Evolutionary conservation across 1,139 yeast species (phyloP).

Genomic region (Candida glucosophila): DNA sequence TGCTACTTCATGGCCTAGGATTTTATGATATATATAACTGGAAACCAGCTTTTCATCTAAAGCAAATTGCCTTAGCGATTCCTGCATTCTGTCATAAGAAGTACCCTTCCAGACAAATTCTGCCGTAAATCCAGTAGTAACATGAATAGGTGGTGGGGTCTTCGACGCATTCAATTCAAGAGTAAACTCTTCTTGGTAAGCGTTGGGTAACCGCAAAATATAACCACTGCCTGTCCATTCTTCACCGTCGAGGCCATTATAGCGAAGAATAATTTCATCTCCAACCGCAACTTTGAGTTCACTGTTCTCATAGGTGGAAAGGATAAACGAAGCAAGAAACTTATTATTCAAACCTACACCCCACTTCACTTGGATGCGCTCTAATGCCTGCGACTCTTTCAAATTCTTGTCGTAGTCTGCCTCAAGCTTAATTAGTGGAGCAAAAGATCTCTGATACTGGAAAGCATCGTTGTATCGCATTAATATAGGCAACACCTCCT

Average conservation of each 20-base stretch:
- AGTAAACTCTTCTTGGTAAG: constrained; percentile 62
- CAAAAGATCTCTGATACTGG: constrained; percentile 80
- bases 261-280: constrained; percentile 65
- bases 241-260: constrained; percentile 40
- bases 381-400: constrained; percentile 74
- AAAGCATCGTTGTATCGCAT: constrained; percentile 77
- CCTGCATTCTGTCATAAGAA: constrained; percentile 77
- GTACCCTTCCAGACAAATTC: constrained; percentile 89
- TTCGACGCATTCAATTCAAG: constrained; percentile 49
- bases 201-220: constrained; percentile 64
- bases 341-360: constrained; percentile 56
- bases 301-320: constrained; percentile 59
- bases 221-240: constrained; percentile 71
- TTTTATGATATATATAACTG: constrained; percentile 68
- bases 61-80: constrained; percentile 68
- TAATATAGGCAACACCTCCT: constrained; percentile 60
- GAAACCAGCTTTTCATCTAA: constrained; percentile 63
- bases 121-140: constrained; percentile 66
- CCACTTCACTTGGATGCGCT: constrained; percentile 72
- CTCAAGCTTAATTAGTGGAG: constrained; percentile 75
- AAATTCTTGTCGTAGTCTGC: constrained; percentile 69
- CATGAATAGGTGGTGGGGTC: constrained; percentile 43
- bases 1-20: constrained; percentile 74
- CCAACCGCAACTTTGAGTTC: constrained; percentile 78
- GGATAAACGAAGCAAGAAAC: constrained; percentile 61